phyloP scores from a whole-genome alignment of 768 basidiomycete species.

The Gyrodon lividus region DNA sequence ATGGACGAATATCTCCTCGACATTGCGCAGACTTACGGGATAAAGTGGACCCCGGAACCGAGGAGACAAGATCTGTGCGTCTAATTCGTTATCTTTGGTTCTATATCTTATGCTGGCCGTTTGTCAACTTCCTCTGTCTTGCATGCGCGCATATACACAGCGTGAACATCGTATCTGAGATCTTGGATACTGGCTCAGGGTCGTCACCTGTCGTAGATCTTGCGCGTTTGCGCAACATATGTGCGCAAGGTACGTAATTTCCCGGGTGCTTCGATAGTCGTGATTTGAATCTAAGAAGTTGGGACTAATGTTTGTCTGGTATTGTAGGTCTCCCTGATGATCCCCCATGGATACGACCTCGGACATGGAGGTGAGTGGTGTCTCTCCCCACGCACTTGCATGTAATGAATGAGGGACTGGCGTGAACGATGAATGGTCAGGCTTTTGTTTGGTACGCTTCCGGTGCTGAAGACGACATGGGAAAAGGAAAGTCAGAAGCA shows the following conservation, averaged over 20 bases:
- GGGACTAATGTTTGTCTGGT: slow-evolving; percentile 4
- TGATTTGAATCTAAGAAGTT: not conserved
- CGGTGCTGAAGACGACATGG: slow-evolving; percentile 59
- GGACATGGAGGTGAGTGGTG: slow-evolving; percentile 69
- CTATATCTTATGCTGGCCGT: not conserved
- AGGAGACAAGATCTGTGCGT: slow-evolving; percentile 62
- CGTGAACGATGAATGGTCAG: slow-evolving; percentile 31
- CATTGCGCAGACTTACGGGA: slow-evolving; percentile 51
- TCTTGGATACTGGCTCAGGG: slow-evolving; percentile 46
- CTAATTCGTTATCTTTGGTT: not conserved
- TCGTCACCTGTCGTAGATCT: slow-evolving; percentile 55
- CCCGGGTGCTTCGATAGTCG: not conserved
- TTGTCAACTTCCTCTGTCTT: not conserved
- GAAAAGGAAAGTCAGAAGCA: slow-evolving; percentile 54
- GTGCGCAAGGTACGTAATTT: slow-evolving; percentile 52
- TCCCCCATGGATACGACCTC: slow-evolving; percentile 72
- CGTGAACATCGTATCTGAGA: slow-evolving; percentile 55
- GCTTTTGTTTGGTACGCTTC: slow-evolving; percentile 62
- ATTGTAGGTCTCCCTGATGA: slow-evolving; percentile 66
- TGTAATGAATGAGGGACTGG: slow-evolving; percentile 4
- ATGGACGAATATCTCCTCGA: slow-evolving; percentile 55
- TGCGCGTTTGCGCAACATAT: slow-evolving; percentile 51
- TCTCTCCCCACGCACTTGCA: not conserved
- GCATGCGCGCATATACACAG: slow-evolving; percentile 32
- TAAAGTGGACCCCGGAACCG: slow-evolving; percentile 64